A percentile compares a stretch with the other conserved stretches of the same genome.
phyloP scores from a whole-genome alignment of 179 eudicot species.

The Amaranthus tricolor region DNA sequence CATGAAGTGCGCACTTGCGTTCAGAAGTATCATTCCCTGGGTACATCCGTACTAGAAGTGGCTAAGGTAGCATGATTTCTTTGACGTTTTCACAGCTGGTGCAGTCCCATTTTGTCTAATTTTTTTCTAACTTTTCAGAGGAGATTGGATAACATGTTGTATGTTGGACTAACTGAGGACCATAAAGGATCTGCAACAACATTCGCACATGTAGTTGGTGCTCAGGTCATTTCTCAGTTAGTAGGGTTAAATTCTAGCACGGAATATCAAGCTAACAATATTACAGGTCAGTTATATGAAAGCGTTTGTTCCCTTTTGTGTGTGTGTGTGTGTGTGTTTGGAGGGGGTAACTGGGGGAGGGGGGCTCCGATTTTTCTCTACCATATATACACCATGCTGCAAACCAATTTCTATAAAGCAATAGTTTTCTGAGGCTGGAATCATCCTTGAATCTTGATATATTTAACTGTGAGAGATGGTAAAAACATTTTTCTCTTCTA shows the following conservation, averaged over 20 bases:
- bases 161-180: conserved; percentile 93
- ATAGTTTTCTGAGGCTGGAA: too few species aligned
- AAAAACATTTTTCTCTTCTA: too few species aligned
- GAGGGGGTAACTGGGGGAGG: too few species aligned
- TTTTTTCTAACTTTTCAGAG: conserved; percentile 53
- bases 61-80: conserved; percentile 53
- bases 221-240: conserved; percentile 79
- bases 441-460: too few species aligned
- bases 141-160: conserved; percentile 89
- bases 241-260: conserved; percentile 39
- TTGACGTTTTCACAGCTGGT: background rate
- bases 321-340: background rate
- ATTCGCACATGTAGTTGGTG: conserved; percentile 88
- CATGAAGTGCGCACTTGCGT: conserved; percentile 73
- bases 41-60: conserved; percentile 66
- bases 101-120: conserved; percentile 17
- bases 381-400: too few species aligned
- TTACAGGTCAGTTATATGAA: conserved; percentile 51
- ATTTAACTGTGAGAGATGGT: too few species aligned
- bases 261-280: conserved; percentile 28
- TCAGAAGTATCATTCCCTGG: conserved; percentile 51
- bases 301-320: background rate
- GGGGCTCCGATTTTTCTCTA: too few species aligned
- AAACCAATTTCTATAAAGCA: too few species aligned
- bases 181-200: conserved; percentile 83